phyloP scores from a whole-genome alignment of 2,329 filamentous ascomycete genomes.

The Aspergillus pseudoterreus region DNA sequence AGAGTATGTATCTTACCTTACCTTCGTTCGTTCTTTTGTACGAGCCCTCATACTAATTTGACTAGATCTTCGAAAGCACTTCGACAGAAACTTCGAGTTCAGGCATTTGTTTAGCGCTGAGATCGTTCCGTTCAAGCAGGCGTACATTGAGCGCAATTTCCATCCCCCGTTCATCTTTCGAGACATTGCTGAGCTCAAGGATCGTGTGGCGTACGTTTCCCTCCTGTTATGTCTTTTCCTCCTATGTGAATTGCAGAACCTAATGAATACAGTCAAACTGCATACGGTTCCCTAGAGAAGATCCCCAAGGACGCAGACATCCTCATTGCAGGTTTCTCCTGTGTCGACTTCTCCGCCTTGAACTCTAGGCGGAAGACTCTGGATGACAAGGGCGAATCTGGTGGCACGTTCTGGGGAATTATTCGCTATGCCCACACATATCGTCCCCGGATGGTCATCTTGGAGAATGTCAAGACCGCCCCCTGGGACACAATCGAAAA shows the following conservation, averaged over 20 bases:
- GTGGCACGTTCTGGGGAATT: constrained; percentile 62
- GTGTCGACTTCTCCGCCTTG: constrained; percentile 68
- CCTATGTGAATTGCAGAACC: background rate
- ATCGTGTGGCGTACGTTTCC: constrained; percentile 45
- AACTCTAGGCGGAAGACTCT: constrained; percentile 57
- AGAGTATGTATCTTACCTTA: constrained; percentile 32
- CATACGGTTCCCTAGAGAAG: constrained; percentile 56
- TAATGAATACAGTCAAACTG: constrained; percentile 53
- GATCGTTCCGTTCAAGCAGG: constrained; percentile 62
- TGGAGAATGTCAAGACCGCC: constrained; percentile 66
- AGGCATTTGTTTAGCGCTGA: constrained; percentile 61
- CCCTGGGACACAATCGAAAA: constrained; percentile 56
- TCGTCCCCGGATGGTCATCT: constrained; percentile 60
- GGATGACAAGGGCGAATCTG: constrained; percentile 59
- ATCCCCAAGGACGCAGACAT: constrained; percentile 61
- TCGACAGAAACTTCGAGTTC: constrained; percentile 39
- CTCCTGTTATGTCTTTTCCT: background rate
- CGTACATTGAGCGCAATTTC: constrained; percentile 61
- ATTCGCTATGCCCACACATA: constrained; percentile 53
- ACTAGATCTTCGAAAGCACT: constrained; percentile 33
- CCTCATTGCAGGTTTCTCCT: constrained; percentile 69
- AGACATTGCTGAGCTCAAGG: constrained; percentile 56
- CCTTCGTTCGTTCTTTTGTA: no score
- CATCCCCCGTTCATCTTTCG: constrained; percentile 52
- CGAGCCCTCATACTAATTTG: no score